A percentile compares a stretch with the other conserved stretches of the same genome.
phyloP scores from a whole-genome alignment of 345 rosid genomes.

The Salix suchowensis region DNA sequence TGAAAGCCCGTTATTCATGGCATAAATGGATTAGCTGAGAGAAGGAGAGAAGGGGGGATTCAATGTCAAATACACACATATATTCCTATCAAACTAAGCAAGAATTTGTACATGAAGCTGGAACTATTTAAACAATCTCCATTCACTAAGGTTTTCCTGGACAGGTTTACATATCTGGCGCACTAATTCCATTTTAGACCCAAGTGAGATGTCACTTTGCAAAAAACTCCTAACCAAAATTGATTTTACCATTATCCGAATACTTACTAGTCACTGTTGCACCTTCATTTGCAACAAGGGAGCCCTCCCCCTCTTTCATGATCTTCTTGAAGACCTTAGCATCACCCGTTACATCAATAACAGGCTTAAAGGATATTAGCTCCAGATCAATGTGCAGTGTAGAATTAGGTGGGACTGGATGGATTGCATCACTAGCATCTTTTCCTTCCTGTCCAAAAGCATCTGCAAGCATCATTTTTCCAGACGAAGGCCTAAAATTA shows the following conservation, averaged over 20 bases:
- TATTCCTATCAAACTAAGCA: too few species aligned
- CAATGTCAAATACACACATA: too few species aligned
- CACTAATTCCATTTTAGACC: too few species aligned
- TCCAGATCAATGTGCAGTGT: slow-evolving; percentile 40
- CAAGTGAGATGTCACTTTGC: too few species aligned
- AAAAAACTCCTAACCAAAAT: background rate
- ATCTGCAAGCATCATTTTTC: slow-evolving; percentile 32
- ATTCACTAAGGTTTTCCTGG: background rate
- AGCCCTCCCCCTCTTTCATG: slow-evolving; percentile 51
- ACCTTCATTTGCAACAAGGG: slow-evolving; percentile 45
- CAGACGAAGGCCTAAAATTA: background rate
- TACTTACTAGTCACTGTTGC: slow-evolving; percentile 52
- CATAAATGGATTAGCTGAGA: too few species aligned
- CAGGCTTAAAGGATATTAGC: slow-evolving; percentile 52
- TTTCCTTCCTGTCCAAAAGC: slow-evolving; percentile 44
- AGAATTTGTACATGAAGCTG: background rate
- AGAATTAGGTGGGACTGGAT: slow-evolving; percentile 38
- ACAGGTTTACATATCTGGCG: background rate
- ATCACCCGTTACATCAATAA: slow-evolving; percentile 52
- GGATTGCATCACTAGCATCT: slow-evolving; percentile 14
- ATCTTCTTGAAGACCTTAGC: slow-evolving; percentile 56
- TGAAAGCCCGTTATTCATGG: too few species aligned
- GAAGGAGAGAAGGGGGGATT: too few species aligned
- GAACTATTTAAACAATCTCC: background rate
- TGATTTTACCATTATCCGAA: background rate